Conservation (phyloP, 257 asterid genomes). For the Linaria vulgaris region DNA sequence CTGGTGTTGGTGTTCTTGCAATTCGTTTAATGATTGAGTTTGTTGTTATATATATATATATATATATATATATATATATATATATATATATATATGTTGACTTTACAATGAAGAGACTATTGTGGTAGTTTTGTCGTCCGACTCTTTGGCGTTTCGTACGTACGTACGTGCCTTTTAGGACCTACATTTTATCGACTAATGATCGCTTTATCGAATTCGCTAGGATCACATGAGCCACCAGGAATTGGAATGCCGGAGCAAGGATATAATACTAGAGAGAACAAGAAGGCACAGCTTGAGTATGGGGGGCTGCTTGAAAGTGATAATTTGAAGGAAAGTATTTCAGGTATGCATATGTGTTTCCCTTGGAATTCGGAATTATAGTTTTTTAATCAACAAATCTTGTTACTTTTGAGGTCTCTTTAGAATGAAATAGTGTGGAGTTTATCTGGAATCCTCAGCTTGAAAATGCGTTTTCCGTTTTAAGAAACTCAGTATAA, state of each 20-base stretch:
- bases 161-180: background rate
- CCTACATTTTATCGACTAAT: background rate
- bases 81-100: too few species aligned
- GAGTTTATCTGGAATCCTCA: too few species aligned
- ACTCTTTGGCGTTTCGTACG: background rate
- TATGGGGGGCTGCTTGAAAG: conserved; percentile 24
- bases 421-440: background rate
- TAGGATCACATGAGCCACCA: conserved; percentile 47
- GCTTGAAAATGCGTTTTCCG: background rate
- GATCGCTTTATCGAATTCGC: background rate
- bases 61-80: too few species aligned
- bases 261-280: conserved; percentile 16
- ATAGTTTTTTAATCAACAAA: background rate
- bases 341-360: conserved; percentile 40
- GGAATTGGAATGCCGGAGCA: conserved; percentile 25
- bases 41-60: too few species aligned
- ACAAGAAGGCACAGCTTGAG: conserved; percentile 30
- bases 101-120: too few species aligned
- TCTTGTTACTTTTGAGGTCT: background rate
- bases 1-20: too few species aligned
- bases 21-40: too few species aligned
- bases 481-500: background rate
- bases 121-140: background rate
- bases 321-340: conserved; percentile 25
- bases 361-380: background rate